Evolutionary conservation across 768 basidiomycete genomes (phyloP).

Genomic region (Lactifluus echinatus): DNA sequence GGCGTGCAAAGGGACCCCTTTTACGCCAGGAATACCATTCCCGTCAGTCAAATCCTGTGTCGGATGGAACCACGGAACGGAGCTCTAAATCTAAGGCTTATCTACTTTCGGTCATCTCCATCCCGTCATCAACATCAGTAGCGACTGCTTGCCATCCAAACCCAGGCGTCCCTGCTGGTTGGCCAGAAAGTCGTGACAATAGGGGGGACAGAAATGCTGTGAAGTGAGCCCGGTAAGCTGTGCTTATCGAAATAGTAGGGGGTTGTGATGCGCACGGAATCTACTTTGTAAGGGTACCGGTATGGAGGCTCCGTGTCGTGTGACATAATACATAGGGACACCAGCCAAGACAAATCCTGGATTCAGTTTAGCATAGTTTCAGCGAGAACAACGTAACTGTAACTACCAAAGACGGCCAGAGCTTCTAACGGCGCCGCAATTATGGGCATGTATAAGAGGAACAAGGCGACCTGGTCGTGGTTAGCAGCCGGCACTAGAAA

Average conservation of each 20-base stretch:
- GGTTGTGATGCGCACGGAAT: slow-evolving; percentile 18
- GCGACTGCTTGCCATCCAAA: slow-evolving; percentile 75
- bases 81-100: background rate
- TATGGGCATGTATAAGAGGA: slow-evolving; percentile 88
- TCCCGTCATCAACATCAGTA: slow-evolving; percentile 54
- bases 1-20: background rate
- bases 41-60: background rate
- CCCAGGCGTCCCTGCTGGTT: slow-evolving; percentile 35
- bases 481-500: background rate
- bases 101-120: slow-evolving; percentile 52
- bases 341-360: slow-evolving; percentile 72
- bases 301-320: slow-evolving; percentile 39
- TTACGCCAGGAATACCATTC: background rate
- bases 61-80: background rate
- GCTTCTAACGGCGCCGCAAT: slow-evolving; percentile 90
- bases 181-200: slow-evolving; percentile 42
- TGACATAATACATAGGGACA: slow-evolving; percentile 76
- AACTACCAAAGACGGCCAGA: slow-evolving; percentile 72
- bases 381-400: slow-evolving; percentile 3
- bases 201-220: slow-evolving; percentile 37
- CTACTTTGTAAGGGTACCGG: slow-evolving; percentile 29
- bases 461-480: slow-evolving; percentile 61
- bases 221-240: slow-evolving; percentile 5
- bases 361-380: background rate
- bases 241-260: background rate